Base-by-base conservation (phyloP, 495 filamentous ascomycete species). In the Pseudevernia furfuracea region DNA sequence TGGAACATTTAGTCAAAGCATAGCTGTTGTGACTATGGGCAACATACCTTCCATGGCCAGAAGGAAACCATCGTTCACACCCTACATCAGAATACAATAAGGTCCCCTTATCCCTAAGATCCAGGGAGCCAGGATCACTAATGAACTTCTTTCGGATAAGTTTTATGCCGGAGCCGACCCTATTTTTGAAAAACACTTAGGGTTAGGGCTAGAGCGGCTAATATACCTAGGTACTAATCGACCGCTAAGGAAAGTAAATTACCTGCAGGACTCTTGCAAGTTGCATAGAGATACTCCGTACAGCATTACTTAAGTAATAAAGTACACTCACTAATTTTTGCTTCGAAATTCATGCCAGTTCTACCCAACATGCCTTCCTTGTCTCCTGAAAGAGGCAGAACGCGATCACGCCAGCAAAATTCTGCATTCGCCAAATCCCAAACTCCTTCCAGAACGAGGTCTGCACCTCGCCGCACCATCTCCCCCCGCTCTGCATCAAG, bases 1-100 rank as follows among this genome's bases (percentile, higher is more conserved):
- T 69, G 21, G 62, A 25, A 23, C 14, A 49, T 58, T 62, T 37
- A 71, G 61, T 63, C 12, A 66, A 34, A 67, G 44, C 68, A 65
- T 63, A 44, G 58, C 66, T 43, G 25, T 52, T 30, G 8, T 10
- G 41, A 25, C 15, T 38, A 17, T 12, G 48, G 39, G 34, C 76
- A 17, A 55, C 6, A 73, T 74, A 89, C 87, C 78, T 82, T 87
- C 81, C 84, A 90, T 66, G 85, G 90, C 90, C 90, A 95, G 57
- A 94, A 81, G 37, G 85, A 89, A 67, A 92, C 88, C 90, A 93
- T 94, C 23, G n/a, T 30, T 55, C 8, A 5, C 14, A 59, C 15
- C 38, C 41, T 59, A 37, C 57, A 59, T 64, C 23, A 41, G 46
- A 37, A 21, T 55, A 10, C 1, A 34, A 8, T 21, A 4, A 32